Base-by-base conservation (phyloP, 257 asterid genomes). In the Forsythia viridissima region DNA sequence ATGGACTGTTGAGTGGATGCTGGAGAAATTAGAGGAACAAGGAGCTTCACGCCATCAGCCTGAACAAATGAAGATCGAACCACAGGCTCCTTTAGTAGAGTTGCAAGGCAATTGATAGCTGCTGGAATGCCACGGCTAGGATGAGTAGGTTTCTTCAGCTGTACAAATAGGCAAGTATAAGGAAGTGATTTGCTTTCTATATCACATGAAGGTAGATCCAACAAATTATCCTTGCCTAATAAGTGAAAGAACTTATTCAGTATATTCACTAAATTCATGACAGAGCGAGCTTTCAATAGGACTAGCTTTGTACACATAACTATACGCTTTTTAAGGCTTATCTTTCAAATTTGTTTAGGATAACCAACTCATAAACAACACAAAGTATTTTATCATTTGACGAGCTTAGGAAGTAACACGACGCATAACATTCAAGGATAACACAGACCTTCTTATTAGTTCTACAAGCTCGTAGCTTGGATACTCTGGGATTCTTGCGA, bases 1-100 rank as follows among this genome's bases (percentile, higher is more conserved):
- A 88, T 91, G 72, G 98, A 94, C 85, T 94, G 98, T 80, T 94
- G 98, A 78, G 92, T 92, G 77, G 98, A 92, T 76, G 97, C 97
- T 74, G 98, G 97, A 87, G 91, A 81, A 85, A 94, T 92, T 51
- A 92, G 85, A 76, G 97, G 97, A 82, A 90, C 81, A 74, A 94
- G 92, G 83, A 92, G 83, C 89, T 92, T 94, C 80, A 94, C 97
- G 72, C 98, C 98, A 84, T 89, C 97, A 76, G 84, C 91, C 88
- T 90, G 93, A 86, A 94, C 97, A 87, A 94, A 94, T 80, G 92
- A 88, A 78, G 92, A 88, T 82, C 98, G 90, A 52, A 90, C 93
- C 39, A 86, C 57, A 75, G 98, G 96, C 81, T 92, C 98, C 84
- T 87, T 94, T 79, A 94, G 88, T 74, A 92, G 84, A 80, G 93